Evolutionary conservation across 495 filamentous ascomycete genomes (phyloP).

Genomic region (Margaritispora aquatica): DNA sequence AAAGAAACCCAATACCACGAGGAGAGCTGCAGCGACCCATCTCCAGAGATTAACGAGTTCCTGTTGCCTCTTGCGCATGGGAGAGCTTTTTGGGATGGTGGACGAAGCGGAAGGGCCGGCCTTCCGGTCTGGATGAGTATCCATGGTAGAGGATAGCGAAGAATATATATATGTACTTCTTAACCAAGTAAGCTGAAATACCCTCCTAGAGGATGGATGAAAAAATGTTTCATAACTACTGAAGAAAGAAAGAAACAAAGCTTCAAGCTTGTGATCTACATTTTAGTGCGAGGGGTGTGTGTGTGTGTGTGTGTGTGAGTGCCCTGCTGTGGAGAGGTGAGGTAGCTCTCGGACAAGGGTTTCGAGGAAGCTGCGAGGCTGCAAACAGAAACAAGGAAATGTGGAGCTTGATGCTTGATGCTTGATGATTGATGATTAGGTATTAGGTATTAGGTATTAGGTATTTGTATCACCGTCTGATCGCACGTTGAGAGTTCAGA

Average conservation of each 20-base stretch:
- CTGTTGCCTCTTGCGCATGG: too few species aligned
- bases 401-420: not conserved
- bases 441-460: not conserved
- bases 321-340: too few species aligned
- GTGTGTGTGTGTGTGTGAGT: too few species aligned
- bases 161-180: not conserved
- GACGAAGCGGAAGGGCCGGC: conserved; percentile 17
- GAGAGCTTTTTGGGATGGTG: not conserved
- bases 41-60: too few species aligned
- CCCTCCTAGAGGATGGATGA: not conserved
- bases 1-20: not conserved
- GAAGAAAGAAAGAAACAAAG: not conserved
- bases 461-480: too few species aligned
- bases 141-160: conserved; percentile 5
- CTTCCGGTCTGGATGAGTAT: conserved; percentile 1
- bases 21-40: not conserved
- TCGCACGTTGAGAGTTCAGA: too few species aligned
- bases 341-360: not conserved
- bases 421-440: not conserved
- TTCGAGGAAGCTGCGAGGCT: not conserved
- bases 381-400: not conserved
- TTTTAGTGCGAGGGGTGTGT: too few species aligned
- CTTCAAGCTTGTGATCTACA: not conserved
- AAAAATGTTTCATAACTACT: not conserved
- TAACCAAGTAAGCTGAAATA: not conserved